Evolutionary conservation across 1,284 basidiomycete genomes (phyloP).

Genomic region (Lignosus rhinocerotis): DNA sequence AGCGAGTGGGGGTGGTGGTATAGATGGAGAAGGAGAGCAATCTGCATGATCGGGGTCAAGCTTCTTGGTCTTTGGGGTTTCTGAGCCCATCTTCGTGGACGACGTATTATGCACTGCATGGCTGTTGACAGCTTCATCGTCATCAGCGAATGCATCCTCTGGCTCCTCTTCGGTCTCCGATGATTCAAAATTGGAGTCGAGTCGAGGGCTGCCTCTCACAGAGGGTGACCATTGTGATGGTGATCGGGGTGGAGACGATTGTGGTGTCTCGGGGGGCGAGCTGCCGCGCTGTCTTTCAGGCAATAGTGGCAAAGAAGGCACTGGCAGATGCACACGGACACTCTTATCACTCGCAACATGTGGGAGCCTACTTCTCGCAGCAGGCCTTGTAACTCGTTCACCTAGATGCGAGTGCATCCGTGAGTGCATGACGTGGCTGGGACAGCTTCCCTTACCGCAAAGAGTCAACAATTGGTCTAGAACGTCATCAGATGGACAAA

Average conservation of each 20-base stretch:
- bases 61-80: neutral
- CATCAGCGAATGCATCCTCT: neutral
- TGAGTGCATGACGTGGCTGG: neutral
- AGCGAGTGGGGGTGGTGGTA: constrained; percentile 10
- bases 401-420: neutral
- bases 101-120: neutral
- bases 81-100: neutral
- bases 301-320: neutral
- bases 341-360: neutral
- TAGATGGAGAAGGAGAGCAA: neutral
- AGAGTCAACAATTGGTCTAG: constrained; percentile 10
- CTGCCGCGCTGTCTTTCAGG: neutral
- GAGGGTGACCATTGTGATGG: constrained; percentile 23
- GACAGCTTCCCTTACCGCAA: constrained; percentile 4
- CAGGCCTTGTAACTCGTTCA: neutral
- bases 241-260: constrained; percentile 4
- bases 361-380: neutral
- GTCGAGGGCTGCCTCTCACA: constrained; percentile 2
- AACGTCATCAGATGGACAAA: constrained; percentile 13
- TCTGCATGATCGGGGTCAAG: neutral
- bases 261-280: neutral
- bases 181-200: neutral
- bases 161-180: constrained; percentile 15
- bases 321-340: neutral
- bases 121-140: neutral